Evolutionary conservation across 2,329 filamentous ascomycete species (phyloP).

Genomic region (Xylariomycetidae sp.): DNA sequence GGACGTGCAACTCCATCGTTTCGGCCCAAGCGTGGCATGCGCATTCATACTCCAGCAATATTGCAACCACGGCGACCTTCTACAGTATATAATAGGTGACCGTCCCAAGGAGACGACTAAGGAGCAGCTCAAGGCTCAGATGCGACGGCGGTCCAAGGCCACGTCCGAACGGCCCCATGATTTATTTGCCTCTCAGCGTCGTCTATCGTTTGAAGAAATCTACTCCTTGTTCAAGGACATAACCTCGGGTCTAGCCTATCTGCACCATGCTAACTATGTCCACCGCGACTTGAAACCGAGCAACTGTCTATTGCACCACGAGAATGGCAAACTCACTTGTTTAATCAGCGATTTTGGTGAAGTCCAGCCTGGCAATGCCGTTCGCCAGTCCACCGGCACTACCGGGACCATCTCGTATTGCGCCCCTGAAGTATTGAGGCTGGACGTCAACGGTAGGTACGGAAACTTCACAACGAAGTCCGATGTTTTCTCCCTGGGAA

Average conservation of each 20-base stretch:
- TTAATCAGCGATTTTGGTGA: slow-evolving; percentile 98
- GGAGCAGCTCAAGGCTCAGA: slow-evolving; percentile 82
- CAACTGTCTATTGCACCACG: slow-evolving; percentile 84
- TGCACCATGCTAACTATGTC: slow-evolving; percentile 89
- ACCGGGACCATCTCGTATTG: slow-evolving; percentile 98
- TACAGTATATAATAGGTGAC: slow-evolving; percentile 77
- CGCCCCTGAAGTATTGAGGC: slow-evolving; percentile 83
- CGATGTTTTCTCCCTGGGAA: slow-evolving; percentile 95
- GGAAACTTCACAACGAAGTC: slow-evolving; percentile 97
- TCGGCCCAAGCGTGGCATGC: slow-evolving; percentile 87
- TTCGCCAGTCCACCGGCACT: slow-evolving; percentile 83
- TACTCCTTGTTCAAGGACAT: slow-evolving; percentile 97
- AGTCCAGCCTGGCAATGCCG: slow-evolving; percentile 77
- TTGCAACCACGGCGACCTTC: slow-evolving; percentile 88
- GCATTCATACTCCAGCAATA: slow-evolving; percentile 98
- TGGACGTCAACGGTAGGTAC: slow-evolving; percentile 64
- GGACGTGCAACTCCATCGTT: slow-evolving; percentile 75
- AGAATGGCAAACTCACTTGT: slow-evolving; percentile 67
- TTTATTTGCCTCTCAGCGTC: slow-evolving; percentile 36
- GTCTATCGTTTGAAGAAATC: slow-evolving; percentile 77
- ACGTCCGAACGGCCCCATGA: slow-evolving; percentile 59
- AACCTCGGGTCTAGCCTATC: slow-evolving; percentile 82
- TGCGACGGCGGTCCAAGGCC: slow-evolving; percentile 77
- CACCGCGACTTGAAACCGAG: slow-evolving; percentile 94
- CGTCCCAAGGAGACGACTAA: slow-evolving; percentile 61